Base-by-base conservation (phyloP, 2,329 filamentous ascomycete species). In the Ascochyta viciae-villosae region DNA sequence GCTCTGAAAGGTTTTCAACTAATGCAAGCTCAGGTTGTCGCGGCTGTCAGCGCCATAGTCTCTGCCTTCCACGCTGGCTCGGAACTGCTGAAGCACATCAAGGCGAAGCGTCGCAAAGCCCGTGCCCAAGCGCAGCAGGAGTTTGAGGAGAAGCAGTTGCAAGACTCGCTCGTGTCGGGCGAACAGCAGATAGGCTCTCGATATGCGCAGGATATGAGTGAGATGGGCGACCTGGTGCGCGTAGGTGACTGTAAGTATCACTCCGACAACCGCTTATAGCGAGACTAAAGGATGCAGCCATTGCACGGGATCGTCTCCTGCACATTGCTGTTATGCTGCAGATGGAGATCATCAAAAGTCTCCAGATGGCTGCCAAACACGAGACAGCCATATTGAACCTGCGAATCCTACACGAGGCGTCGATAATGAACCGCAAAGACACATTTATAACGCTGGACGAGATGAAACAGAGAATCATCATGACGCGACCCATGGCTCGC, bases 1-100 rank as follows among this genome's bases (percentile, higher is more conserved):
- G n/a, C 3, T 4, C 31, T 35, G 38, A 19, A 13, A 39, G 6
- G 24, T 24, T 16, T 19, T 22, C 4, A 4, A 35, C 26, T 46
- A 26, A 41, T 26, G 1, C 2, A 34, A 40, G 9, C 33, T 12
- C 42, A 79, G 70, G 76, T 78, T 6, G 65, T 76, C 41, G 73
- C 70, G 23, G 77, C 76, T 45, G 75, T 80, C n/a, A 66, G 74
- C n/a, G 75, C 77, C 8, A 72, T 80, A 10, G 67, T 78, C 8
- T 76, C 73, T 10, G 76, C 77, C 7, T 80, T 80, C 59, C 75
- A 78, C 57, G 73, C 68, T n/a, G 76, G 71, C 15, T 73, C 76
- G 27, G 76, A 78, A 26, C 62, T 78, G 44, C 61, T 75, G 27
- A 67, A 73, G 39, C 63, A 67, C 19, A 66, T 78, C 57, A 72